Percentiles rank a stretch among this genome's conserved stretches.
phyloP scores from a whole-genome alignment of 768 basidiomycete species.

The Termitomyces heimii region DNA sequence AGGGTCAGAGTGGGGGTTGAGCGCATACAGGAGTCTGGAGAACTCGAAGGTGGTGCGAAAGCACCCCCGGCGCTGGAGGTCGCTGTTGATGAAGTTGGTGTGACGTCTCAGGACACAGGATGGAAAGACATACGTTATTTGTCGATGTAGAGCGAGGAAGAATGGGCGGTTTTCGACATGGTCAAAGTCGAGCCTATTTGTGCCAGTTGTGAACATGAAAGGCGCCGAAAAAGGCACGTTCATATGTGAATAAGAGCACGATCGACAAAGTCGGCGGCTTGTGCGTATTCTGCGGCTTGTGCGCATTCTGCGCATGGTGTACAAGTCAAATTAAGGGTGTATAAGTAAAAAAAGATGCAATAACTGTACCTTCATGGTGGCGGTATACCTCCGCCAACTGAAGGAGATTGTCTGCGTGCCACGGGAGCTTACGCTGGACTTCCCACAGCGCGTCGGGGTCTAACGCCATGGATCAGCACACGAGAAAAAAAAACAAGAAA shows the following conservation, averaged over 20 bases:
- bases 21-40: slow-evolving; percentile 73
- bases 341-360: no score
- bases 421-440: slow-evolving; percentile 72
- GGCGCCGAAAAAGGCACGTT: slow-evolving; percentile 80
- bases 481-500: neutral
- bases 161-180: slow-evolving; percentile 89
- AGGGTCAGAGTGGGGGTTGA: slow-evolving; percentile 87
- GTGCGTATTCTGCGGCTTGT: no score
- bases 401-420: slow-evolving; percentile 90
- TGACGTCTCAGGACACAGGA: neutral
- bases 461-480: slow-evolving; percentile 17
- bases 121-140: slow-evolving; percentile 55
- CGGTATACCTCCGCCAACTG: slow-evolving; percentile 82
- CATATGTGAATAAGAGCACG: slow-evolving; percentile 92
- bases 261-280: slow-evolving; percentile 84
- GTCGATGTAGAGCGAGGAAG: slow-evolving; percentile 82
- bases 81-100: slow-evolving; percentile 36
- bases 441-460: slow-evolving; percentile 78
- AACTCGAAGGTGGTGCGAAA: slow-evolving; percentile 90
- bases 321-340: neutral
- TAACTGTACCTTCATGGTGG: slow-evolving; percentile 72
- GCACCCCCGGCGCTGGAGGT: slow-evolving; percentile 85
- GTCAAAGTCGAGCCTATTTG: slow-evolving; percentile 84
- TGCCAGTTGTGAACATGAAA: slow-evolving; percentile 82
- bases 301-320: slow-evolving; percentile 38